Percentiles rank a stretch among this genome's conserved stretches.
Conservation (phyloP, 345 rosid genomes). For the Acer saccharum region DNA sequence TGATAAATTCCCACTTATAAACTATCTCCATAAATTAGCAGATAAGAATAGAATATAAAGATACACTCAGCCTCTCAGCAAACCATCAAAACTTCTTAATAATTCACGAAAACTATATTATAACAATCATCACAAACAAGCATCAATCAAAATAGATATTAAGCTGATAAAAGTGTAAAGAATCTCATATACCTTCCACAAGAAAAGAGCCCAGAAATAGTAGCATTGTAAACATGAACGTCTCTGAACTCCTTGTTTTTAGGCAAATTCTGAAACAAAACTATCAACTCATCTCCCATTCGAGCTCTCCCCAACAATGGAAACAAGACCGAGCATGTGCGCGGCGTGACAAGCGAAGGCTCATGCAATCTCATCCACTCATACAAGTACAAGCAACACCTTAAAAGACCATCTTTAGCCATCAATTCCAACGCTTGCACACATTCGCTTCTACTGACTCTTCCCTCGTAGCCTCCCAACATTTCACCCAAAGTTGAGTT, state of each 20-base stretch:
- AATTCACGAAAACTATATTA: neutral
- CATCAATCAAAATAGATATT: neutral
- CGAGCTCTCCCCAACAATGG: slow-evolving; percentile 61
- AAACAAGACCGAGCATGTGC: slow-evolving; percentile 71
- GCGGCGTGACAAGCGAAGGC: slow-evolving; percentile 64
- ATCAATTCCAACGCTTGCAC: slow-evolving; percentile 56
- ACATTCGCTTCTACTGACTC: slow-evolving; percentile 48
- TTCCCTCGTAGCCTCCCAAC: slow-evolving; percentile 46
- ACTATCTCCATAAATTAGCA: neutral
- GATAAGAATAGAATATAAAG: neutral
- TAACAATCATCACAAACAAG: neutral
- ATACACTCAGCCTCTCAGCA: neutral
- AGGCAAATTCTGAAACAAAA: slow-evolving; percentile 67
- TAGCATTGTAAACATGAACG: slow-evolving; percentile 75
- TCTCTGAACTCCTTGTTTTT: slow-evolving; percentile 53
- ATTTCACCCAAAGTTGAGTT: slow-evolving; percentile 74
- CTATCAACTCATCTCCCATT: slow-evolving; percentile 58
- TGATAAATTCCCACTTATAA: neutral
- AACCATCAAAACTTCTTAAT: neutral
- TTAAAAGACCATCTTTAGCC: slow-evolving; percentile 56
- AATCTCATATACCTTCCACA: slow-evolving; percentile 59
- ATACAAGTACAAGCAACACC: slow-evolving; percentile 59
- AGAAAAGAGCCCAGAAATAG: slow-evolving; percentile 66
- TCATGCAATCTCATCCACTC: slow-evolving; percentile 90
- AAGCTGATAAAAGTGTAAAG: neutral